A percentile compares a stretch with the other conserved stretches of the same genome.
Conservation (phyloP, 2,329 filamentous ascomycete genomes). For the Knufia petricola region DNA sequence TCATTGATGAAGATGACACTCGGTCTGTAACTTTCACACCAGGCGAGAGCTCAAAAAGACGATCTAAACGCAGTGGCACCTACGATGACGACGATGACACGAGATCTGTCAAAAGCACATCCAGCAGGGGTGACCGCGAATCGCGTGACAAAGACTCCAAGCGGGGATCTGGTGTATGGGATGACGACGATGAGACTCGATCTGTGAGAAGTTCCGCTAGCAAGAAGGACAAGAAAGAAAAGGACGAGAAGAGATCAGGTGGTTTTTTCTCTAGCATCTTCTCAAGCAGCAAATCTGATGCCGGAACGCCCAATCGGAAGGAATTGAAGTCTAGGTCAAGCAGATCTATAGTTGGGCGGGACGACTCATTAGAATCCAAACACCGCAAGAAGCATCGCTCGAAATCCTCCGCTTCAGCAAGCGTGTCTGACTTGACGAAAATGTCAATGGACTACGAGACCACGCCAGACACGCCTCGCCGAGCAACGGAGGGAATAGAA, state of each 20-base stretch:
- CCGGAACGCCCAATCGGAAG: conserved; percentile 21
- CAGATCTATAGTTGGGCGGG: conserved; percentile 29
- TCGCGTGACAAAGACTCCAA: conserved; percentile 25
- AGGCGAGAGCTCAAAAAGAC: conserved; percentile 25
- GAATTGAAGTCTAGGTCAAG: conserved; percentile 28
- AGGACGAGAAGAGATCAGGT: conserved; percentile 24
- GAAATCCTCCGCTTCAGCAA: conserved; percentile 6
- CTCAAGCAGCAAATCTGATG: conserved; percentile 18
- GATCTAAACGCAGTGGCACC: conserved; percentile 23
- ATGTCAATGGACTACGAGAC: not conserved
- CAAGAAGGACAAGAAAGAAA: conserved; percentile 25
- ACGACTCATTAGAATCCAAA: conserved; percentile 30
- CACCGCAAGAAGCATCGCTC: conserved; percentile 24
- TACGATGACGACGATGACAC: conserved; percentile 18
- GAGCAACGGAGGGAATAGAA: conserved; percentile 24
- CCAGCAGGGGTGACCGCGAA: conserved; percentile 23
- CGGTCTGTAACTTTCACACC: conserved; percentile 29
- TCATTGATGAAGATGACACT: conserved; percentile 29
- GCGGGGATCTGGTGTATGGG: conserved; percentile 19
- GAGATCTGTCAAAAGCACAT: conserved; percentile 27
- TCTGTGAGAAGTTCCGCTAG: conserved; percentile 12
- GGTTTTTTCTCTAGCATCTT: conserved; percentile 33
- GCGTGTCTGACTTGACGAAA: conserved; percentile 6
- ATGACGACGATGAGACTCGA: conserved; percentile 15
- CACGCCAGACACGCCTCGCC: conserved; percentile 9